phyloP scores from a whole-genome alignment of 371 early-diverging fungal species.

The Coemansia sp. region DNA sequence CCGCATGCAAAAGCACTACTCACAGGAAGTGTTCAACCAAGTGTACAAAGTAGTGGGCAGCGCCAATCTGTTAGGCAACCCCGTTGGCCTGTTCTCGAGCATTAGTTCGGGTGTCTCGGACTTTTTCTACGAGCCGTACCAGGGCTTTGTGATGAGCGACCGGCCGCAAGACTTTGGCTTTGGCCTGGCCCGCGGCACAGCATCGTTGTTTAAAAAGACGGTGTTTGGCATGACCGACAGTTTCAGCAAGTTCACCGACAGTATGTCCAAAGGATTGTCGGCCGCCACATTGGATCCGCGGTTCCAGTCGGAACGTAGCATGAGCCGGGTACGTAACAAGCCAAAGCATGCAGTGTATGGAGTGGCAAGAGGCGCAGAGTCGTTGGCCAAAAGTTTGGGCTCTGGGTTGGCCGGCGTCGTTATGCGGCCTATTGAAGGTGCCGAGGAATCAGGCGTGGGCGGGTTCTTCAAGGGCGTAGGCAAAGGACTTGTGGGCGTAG shows the following conservation, averaged over 20 bases:
- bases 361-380: slow-evolving; percentile 85
- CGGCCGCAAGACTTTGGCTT: slow-evolving; percentile 93
- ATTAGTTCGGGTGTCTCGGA: slow-evolving; percentile 93
- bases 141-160: slow-evolving; percentile 93
- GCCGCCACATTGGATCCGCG: slow-evolving; percentile 92
- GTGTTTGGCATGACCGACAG: slow-evolving; percentile 96
- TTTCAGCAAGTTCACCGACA: slow-evolving; percentile 91
- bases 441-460: slow-evolving; percentile 82
- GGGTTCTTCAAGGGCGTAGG: slow-evolving; percentile 97
- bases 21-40: slow-evolving; percentile 87
- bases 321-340: slow-evolving; percentile 78
- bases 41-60: slow-evolving; percentile 92
- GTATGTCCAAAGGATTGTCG: slow-evolving; percentile 93
- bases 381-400: slow-evolving; percentile 77
- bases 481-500: slow-evolving; percentile 90
- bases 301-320: slow-evolving; percentile 82
- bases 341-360: slow-evolving; percentile 93
- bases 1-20: slow-evolving; percentile 79
- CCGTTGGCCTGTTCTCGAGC: slow-evolving; percentile 94
- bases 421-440: slow-evolving; percentile 91
- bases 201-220: slow-evolving; percentile 90
- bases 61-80: slow-evolving; percentile 97
- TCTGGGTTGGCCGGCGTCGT: slow-evolving; percentile 91
- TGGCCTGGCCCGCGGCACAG: slow-evolving; percentile 90
- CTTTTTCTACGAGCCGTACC: slow-evolving; percentile 96